phyloP scores from a whole-genome alignment of 495 filamentous ascomycete genomes.

The Hypoxylon lienhwacheense region DNA sequence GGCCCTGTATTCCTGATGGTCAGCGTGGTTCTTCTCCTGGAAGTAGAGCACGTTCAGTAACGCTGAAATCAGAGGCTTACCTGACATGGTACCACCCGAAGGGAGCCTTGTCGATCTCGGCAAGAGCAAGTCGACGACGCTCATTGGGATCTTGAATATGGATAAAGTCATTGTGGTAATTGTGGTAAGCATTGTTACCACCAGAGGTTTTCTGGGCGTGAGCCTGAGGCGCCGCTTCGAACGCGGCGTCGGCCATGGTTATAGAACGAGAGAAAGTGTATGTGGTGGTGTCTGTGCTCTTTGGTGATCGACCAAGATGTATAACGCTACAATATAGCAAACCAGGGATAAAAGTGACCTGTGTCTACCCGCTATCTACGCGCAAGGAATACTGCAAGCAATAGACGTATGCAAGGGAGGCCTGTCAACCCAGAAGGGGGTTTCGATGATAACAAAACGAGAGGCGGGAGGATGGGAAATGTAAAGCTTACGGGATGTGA shows the following conservation, averaged over 20 bases:
- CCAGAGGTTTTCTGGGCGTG: constrained; percentile 53
- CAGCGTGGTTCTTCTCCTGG: constrained; percentile 12
- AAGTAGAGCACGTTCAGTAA: background rate
- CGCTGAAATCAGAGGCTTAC: constrained; percentile 20
- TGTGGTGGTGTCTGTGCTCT: constrained; percentile 8
- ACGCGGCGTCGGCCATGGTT: constrained; percentile 30
- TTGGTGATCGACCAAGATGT: background rate
- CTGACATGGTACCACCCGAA: constrained; percentile 75
- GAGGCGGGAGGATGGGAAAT: background rate
- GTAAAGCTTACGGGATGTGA: constrained; percentile 22
- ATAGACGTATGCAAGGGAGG: constrained; percentile 28
- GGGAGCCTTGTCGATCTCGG: constrained; percentile 75
- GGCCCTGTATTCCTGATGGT: constrained; percentile 50
- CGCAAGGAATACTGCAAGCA: constrained; percentile 13
- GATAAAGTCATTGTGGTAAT: constrained; percentile 64
- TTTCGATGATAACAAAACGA: constrained; percentile 16
- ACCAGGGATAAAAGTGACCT: constrained; percentile 7
- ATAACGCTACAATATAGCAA: background rate
- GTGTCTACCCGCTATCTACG: constrained; percentile 16
- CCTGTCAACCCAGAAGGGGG: constrained; percentile 15
- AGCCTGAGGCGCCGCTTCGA: constrained; percentile 10
- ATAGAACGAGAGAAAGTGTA: background rate
- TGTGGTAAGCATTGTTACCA: constrained; percentile 69
- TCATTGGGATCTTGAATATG: constrained; percentile 74
- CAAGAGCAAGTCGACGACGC: constrained; percentile 71